Base-by-base conservation (phyloP, 2,329 filamentous ascomycete species). In the Huntiella abstrusa region DNA sequence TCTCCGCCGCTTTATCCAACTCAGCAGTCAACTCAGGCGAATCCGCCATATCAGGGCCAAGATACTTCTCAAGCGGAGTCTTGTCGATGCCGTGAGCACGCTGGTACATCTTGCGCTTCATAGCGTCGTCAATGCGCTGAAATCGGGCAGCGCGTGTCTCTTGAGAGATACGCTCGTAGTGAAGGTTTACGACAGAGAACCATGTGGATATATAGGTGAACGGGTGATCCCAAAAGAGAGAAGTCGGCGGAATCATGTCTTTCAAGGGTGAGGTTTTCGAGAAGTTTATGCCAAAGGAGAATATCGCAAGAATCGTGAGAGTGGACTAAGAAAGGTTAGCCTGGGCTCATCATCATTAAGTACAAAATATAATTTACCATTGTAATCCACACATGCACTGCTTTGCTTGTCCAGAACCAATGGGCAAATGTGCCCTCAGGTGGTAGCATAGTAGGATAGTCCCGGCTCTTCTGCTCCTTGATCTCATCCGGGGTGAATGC, bases 371-470 rank as follows among this genome's bases (percentile, higher is more conserved):
- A 19, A 47, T 72, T 49, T 68, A 93, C 85, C 67, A 95, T 69
- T 2, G 83, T 83, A 59, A 98, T 87, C 60, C 73, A 80, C 22
- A 84, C 61, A 62, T 98, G 88, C 48, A 96, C 73, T 47, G 65
- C 64, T 49, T 73, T 72, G 59, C 75, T 88, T 54, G 83, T 77
- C 59, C 93, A 68, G 61, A 96, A 87, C 74, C 80, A 87, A 61
- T 88, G 73, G 63, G 83, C 71, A 62, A 84, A 85, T 0, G 81
- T 83, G 4, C 85, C 84, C 57, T 80, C 69, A 0, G 86, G 78
- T 41, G 88, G 82, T 70, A 93, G 86, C 71, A 92, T 78, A 55
- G 87, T 80, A 1, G 91, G 91, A 59, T 96, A 96, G 52, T 81
- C 68, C 60, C 74, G 81, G 52, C 63, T 72, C 53, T 67, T 70